Base-by-base conservation (phyloP, 306 rosid species). In the Vigna reflexopilosa region DNA sequence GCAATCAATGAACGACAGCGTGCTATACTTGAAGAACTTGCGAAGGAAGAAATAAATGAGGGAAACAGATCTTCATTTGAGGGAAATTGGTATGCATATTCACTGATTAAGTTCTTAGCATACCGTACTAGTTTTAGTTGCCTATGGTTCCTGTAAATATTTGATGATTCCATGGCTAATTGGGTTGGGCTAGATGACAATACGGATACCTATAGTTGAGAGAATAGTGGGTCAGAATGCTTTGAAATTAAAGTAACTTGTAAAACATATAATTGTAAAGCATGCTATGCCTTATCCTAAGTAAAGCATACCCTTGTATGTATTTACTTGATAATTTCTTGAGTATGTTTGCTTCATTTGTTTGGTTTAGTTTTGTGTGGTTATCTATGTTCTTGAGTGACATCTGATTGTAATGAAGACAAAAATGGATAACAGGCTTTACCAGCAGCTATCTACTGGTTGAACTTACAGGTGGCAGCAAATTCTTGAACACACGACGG, bases 391-490 rank as follows among this genome's bases (percentile, higher is more conserved):
- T 40, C 14, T 75, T 6, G 65, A 66, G 80, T 66, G 16, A 51
- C 30, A 79, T 83, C 90, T 80, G 91, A 86, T 87, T 86, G 88
- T 95, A 84, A 88, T 93, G 86, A 64, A 81, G 89, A 88, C 86
- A 86, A 81, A 80, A 90, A 87, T 91, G 93, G 88, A 93, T 83
- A 90, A 95, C 99, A 91, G 99, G 99, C 96, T 95, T 92, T 91
- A 88, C 76, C 91, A 91, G 97, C 97, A 95, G 99, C 95, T 93
- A 76, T 95, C 85, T 89, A 88, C 99, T 93, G 98, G 98, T 95
- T 85, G 84, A 85, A 85, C 84, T 85, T 82, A 85, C 88, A 85
- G 88, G 88, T 82, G 82, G 88, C 82, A 75, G 84, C 86, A 75
- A 79, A 79, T 75, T 71, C 80, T 85, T 76, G 86, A 76, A 82